These are phyloP conservation scores for Sporisorium iseilematis-ciliati DNA, from an alignment of 1,284 basidiomycete genomes.

Conservation along the genomic window DNA sequence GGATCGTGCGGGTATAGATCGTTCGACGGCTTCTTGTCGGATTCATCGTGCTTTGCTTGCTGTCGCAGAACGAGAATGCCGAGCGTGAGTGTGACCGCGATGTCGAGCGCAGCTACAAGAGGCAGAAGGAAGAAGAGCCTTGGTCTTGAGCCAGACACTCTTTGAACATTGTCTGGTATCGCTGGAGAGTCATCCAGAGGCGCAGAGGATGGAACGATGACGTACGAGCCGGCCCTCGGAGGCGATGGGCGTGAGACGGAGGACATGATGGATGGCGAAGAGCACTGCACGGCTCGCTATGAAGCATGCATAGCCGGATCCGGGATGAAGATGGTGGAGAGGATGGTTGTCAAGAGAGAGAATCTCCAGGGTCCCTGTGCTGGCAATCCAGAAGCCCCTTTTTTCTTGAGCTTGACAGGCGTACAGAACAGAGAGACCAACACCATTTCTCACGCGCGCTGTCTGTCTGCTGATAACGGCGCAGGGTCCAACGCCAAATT, in stretches of 20 bases:
- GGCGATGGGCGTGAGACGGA: constrained; percentile 22
- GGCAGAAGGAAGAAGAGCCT: constrained; percentile 38
- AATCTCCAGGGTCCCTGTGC: constrained; percentile 8
- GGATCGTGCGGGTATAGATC: constrained; percentile 9
- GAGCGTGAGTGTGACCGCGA: constrained; percentile 22
- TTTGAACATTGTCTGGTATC: background rate
- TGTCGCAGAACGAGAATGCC: constrained; percentile 36
- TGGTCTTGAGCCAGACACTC: constrained; percentile 8
- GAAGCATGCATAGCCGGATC: constrained; percentile 13
- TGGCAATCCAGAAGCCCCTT: constrained; percentile 15
- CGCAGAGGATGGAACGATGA: constrained; percentile 39
- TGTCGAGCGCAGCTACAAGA: constrained; percentile 38
- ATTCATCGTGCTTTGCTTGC: constrained; percentile 12
- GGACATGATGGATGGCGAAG: constrained; percentile 15
- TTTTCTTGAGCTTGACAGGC: constrained; percentile 2
- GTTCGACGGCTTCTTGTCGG: background rate
- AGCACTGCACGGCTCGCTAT: constrained; percentile 12
- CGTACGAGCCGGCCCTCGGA: constrained; percentile 37
- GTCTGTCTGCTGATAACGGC: background rate
- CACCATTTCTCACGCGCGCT: constrained; percentile 10
- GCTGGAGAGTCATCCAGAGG: constrained; percentile 9
- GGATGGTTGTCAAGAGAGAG: constrained; percentile 3
- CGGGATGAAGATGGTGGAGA: background rate
- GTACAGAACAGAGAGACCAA: constrained; percentile 15
- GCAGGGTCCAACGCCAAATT: constrained; percentile 28